Evolutionary conservation across 2,329 filamentous ascomycete genomes (phyloP), one percentile per base, ranked within the genome.

Genomic region (Cladosporium velox): DNA sequence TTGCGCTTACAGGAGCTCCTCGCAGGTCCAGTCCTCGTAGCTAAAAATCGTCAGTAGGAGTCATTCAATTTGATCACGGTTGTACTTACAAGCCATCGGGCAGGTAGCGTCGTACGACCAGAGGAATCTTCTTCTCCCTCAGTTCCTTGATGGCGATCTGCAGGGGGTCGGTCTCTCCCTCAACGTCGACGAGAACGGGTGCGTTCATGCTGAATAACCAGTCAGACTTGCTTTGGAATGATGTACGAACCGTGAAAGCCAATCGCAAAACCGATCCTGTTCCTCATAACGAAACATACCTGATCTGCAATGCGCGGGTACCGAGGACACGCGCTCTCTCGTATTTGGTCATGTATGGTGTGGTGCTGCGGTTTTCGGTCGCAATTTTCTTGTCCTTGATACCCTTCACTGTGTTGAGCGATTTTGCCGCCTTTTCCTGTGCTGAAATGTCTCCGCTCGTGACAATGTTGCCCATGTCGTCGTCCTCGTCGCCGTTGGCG

Each of bases 281-380:
- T 30, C 52, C 28, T 55, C 26, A 32, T 32, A 30, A n/a, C 3
- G 15, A 32, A 18, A 72, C 87, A 64, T 80, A 96, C 92, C 92
- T 97, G 77, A 99, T 98, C 81, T 99, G 95, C 77, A 98, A 80
- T 49, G 95, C 95, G 71, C 95, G 86, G 49, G 95, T 98, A 58
- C 95, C 95, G 70, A 99, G 82, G 67, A 99, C 94, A 76, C 95
- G 89, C 69, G 95, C 95, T 73, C 90, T 88, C 85, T 99, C 95
- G 81, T 99, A 99, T 83, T 99, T 99, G 72, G 95, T 99, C 94
- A 99, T 96, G 82, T 97, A 99, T 2, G 94, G 95, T 32, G 95
- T 99, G 10, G 95, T 99, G 28, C 88, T 91, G 73, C 95, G 88
- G 80, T 96, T 87, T 71, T 93, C 91, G 72, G 92, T 91, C 65